Evolutionary conservation across 176 grass and related monocot species (phyloP), one percentile per base, ranked within the genome.

Genomic region (Lolium perenne): DNA sequence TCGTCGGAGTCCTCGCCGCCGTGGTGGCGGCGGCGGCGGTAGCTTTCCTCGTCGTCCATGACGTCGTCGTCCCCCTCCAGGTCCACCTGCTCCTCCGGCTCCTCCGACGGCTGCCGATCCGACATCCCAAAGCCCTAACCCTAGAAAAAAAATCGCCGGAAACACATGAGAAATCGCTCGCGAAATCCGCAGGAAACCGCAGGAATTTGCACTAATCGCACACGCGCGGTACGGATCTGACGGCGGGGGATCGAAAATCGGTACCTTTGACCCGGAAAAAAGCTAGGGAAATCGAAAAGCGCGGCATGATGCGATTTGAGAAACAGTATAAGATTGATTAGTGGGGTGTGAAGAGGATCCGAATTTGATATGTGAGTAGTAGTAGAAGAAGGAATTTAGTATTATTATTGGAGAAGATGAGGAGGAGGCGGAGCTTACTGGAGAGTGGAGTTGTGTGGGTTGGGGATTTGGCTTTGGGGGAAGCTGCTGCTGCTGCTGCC

Each of bases 41-140:
- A 91, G 32, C 76, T 80, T 13, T 91, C 91, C 35, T 96, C 90
- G 53, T 94, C 97, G 22, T 99, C 97, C 87, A 95, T 95, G 80
- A 93, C 68, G 86, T 94, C 91, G 57, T 96, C 91, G 79, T 99
- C 97, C 35, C 94, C 97, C 17, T 99, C 97, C 70, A 99, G 87
- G 77, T 99, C 97, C 21, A 99, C 76, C 88, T 99, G 97, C 85
- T 99, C 97, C 87, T 99, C 97, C 70, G 92, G 90, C 85, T 98
- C 93, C 84, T 91, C 92, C 77, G 88, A 90, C 38, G 35, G 82
- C 75, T 91, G 91, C 77, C 85, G 85, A 62, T 80, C 85, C 85
- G 81, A 83, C 89, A 91, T 91, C 85, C 21, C 77, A 41, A 69
- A 67, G 81, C 26, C 83, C 83, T 86, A 85, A 88, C 77, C 89